phyloP scores from a whole-genome alignment of 495 filamentous ascomycete genomes.

The Daldinia concentrica region DNA sequence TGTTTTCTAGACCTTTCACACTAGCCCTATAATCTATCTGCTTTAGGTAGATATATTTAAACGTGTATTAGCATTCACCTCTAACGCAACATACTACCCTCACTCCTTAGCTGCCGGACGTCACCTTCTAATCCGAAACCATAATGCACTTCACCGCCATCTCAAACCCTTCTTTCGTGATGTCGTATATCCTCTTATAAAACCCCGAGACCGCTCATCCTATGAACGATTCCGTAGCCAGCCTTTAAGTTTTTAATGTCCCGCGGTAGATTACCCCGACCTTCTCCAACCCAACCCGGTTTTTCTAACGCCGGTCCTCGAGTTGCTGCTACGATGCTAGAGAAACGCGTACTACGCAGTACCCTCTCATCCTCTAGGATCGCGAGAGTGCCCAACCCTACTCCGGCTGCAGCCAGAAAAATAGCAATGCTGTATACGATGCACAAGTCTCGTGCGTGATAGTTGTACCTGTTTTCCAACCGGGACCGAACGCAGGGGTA shows the following conservation, averaged over 20 bases:
- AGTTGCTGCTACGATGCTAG: conserved; percentile 51
- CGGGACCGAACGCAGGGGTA: conserved; percentile 48
- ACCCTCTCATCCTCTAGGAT: conserved; percentile 47
- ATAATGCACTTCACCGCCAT: conserved; percentile 38
- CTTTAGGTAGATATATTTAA: not conserved
- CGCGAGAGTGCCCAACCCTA: conserved; percentile 41
- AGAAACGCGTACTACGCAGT: conserved; percentile 49
- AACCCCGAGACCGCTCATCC: conserved; percentile 12
- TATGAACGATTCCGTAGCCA: conserved; percentile 48
- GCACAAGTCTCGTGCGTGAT: conserved; percentile 50
- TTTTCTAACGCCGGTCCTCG: conserved; percentile 47
- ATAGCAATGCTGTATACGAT: conserved; percentile 51
- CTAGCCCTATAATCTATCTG: too few species aligned
- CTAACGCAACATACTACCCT: conserved; percentile 36
- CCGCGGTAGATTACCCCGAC: not conserved
- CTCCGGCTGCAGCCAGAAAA: conserved; percentile 36
- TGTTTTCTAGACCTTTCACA: too few species aligned
- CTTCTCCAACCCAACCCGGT: not conserved
- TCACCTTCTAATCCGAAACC: conserved; percentile 52
- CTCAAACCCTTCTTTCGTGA: conserved; percentile 25
- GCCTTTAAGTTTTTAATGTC: conserved; percentile 37
- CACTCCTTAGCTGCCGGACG: conserved; percentile 38
- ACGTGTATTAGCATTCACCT: conserved; percentile 33
- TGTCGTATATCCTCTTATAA: conserved; percentile 18
- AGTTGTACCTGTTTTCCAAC: conserved; percentile 45